Percentiles rank a stretch among this genome's conserved stretches.
phyloP scores from a whole-genome alignment of 2,329 filamentous ascomycete species.

The Fusarium burgessii region DNA sequence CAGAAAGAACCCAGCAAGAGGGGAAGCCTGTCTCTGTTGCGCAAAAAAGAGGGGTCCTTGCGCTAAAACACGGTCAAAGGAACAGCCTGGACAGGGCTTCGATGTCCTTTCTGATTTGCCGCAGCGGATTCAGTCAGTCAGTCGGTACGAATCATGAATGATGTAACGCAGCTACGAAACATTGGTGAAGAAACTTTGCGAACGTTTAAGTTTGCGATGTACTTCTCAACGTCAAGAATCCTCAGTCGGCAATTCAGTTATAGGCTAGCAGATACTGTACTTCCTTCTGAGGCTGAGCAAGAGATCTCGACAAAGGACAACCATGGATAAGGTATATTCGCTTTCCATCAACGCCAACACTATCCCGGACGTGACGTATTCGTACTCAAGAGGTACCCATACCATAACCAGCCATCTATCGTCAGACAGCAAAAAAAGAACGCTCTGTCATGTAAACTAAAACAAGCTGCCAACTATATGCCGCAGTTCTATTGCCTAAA shows the following conservation, averaged over 20 bases:
- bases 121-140: background rate
- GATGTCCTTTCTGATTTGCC: background rate
- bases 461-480: background rate
- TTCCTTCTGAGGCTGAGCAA: background rate
- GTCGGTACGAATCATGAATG: background rate
- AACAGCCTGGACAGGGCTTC: background rate
- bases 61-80: slow-evolving; percentile 32
- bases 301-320: background rate
- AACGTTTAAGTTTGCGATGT: background rate
- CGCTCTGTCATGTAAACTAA: background rate
- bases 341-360: background rate
- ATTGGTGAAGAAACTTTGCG: background rate
- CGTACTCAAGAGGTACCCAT: slow-evolving; percentile 11
- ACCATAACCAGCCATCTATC: background rate
- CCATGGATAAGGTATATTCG: background rate
- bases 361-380: slow-evolving; percentile 26
- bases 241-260: background rate
- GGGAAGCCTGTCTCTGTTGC: slow-evolving; percentile 19
- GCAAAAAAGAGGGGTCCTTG: slow-evolving; percentile 9
- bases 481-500: slow-evolving; percentile 3
- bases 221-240: background rate
- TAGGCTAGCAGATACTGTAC: background rate
- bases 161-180: slow-evolving; percentile 4
- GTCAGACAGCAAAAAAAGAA: background rate
- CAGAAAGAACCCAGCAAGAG: slow-evolving; percentile 6